phyloP scores from a whole-genome alignment of 495 filamentous ascomycete genomes.

The Xylaria cubensis region DNA sequence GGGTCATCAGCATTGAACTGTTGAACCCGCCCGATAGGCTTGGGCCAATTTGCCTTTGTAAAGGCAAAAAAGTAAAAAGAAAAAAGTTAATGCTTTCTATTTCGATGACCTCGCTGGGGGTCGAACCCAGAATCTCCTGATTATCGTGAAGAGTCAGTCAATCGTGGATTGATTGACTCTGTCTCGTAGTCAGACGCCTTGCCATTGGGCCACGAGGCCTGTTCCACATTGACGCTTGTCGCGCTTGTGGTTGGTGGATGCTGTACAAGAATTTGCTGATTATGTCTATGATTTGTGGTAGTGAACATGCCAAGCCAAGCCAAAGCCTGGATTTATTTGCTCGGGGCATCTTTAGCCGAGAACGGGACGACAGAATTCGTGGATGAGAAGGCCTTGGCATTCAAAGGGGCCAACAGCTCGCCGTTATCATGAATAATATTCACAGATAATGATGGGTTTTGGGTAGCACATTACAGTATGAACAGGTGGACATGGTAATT shows the following conservation, averaged over 20 bases:
- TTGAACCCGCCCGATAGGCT: background rate
- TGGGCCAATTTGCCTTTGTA: background rate
- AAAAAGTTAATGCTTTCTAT: background rate
- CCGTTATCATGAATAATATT: background rate
- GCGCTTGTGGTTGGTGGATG: too few relatives aligned
- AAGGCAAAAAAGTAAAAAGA: background rate
- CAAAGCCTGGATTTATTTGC: background rate
- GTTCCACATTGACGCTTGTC: too few relatives aligned
- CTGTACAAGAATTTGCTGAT: too few relatives aligned
- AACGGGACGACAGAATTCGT: background rate
- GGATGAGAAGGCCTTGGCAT: background rate
- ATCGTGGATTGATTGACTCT: background rate
- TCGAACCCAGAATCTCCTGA: slow-evolving; percentile 24
- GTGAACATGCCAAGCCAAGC: background rate
- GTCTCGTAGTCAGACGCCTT: slow-evolving; percentile 19
- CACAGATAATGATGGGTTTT: background rate
- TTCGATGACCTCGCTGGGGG: slow-evolving; percentile 16
- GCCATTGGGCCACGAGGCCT: slow-evolving; percentile 24
- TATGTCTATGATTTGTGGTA: background rate
- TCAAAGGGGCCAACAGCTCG: background rate
- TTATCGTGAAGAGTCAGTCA: background rate
- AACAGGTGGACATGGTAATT: background rate
- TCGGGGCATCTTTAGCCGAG: background rate
- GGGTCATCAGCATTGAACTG: too few relatives aligned
- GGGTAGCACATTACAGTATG: background rate